Base-by-base conservation (phyloP, 2,329 filamentous ascomycete genomes). In the Epichloe sibirici region DNA sequence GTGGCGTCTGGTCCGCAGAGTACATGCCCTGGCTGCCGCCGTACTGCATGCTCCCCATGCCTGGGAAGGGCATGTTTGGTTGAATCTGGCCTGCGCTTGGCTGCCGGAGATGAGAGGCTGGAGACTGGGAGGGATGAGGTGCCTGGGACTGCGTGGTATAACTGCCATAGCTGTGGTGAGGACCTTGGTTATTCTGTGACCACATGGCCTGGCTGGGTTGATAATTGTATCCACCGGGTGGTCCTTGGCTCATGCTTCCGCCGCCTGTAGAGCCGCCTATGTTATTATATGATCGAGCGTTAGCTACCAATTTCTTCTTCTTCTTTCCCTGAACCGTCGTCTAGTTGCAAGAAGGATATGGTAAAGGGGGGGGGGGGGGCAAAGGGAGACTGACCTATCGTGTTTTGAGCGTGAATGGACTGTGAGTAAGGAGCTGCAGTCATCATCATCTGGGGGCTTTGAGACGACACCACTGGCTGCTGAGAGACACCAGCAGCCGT, bases 361-460 rank as follows among this genome's bases (percentile, higher is more conserved):
- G 47, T 40, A 45, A 17, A 17, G 28, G 28, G 13, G 37, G 38
- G 4, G 12, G 3, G 17, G 8, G 79, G 69, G 66, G 68, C 59
- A 66, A 63, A 59, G 57, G 62, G 51, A 58, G 88, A 84, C 64
- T 88, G 86, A 34, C 78, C 78, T 64, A 90, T 81, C 40, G 83
- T 76, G 62, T 81, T 84, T 63, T 86, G 86, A 38, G 84, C 78
- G 63, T 87, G 83, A 49, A 83, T 74, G 51, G 86, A 78, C 62
- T 84, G 85, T 51, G 83, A 81, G 68, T 90, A 94, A 1, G 79
- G 75, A 56, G 71, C 79, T 59, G 67, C 78, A 58, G 77, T 76
- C 76, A 82, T 81, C 77, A 86, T 81, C 71, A 82, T 74, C 64
- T 84, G 82, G 13, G 78, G 78, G 59, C 80, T 81, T 60, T 83